A percentile compares a stretch with the other conserved stretches of the same genome.
Conservation (phyloP, 164 flowering plant genomes). For the Warburgia ugandensis region DNA sequence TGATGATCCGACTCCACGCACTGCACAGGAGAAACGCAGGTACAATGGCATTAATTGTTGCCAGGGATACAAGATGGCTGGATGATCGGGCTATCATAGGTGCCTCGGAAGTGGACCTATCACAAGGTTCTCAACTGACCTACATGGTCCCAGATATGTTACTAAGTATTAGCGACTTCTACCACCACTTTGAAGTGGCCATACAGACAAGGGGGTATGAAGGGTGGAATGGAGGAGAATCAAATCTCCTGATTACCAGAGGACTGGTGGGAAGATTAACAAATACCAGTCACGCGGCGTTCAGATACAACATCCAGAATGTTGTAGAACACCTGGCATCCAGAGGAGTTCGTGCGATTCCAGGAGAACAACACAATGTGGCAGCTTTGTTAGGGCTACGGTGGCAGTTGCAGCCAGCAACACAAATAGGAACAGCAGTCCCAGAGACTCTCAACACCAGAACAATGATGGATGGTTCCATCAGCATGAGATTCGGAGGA, state of each 20-base stretch:
- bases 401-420: neutral
- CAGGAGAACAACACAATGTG: too few relatives aligned
- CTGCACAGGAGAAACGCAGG: neutral
- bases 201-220: neutral
- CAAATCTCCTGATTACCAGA: neutral
- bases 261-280: neutral
- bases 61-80: neutral
- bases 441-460: neutral
- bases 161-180: neutral
- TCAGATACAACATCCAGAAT: neutral
- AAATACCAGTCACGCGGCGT: neutral
- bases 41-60: neutral
- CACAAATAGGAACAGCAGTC: neutral
- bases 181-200: neutral
- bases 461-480: too few relatives aligned
- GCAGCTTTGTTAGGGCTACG: neutral
- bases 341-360: neutral
- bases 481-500: too few relatives aligned
- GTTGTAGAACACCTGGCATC: neutral
- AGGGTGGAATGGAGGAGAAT: neutral
- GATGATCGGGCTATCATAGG: slow-evolving; percentile 2
- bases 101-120: neutral
- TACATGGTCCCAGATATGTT: neutral
- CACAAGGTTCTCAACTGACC: neutral
- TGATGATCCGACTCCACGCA: neutral